Evolutionary conservation across 176 grass and related monocot species (phyloP).

Genomic region (Carex scoparia): DNA sequence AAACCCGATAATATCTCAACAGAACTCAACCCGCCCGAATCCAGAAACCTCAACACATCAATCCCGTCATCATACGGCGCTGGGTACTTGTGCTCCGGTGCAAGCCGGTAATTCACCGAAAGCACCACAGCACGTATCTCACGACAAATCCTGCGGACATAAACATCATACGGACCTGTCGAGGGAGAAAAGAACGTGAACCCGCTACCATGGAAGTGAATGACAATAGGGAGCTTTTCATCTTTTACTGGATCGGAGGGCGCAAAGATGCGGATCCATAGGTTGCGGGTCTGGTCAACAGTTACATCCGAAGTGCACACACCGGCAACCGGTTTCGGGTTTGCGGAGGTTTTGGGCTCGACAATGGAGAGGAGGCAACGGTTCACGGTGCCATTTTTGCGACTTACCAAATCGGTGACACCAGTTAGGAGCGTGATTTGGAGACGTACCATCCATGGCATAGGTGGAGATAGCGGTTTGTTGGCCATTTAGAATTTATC

Average conservation of each 20-base stretch:
- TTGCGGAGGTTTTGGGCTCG: slow-evolving; percentile 22
- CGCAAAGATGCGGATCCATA: slow-evolving; percentile 48
- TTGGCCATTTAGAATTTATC: neutral
- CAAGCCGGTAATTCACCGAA: slow-evolving; percentile 61
- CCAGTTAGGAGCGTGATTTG: slow-evolving; percentile 1
- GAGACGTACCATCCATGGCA: slow-evolving; percentile 40
- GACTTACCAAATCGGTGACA: slow-evolving; percentile 24
- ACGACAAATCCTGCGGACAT: slow-evolving; percentile 43
- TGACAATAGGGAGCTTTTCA: slow-evolving; percentile 28
- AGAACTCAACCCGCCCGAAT: neutral
- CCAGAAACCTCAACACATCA: slow-evolving; percentile 42
- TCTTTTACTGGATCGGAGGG: neutral
- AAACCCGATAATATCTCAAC: slow-evolving; percentile 5
- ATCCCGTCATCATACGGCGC: slow-evolving; percentile 56
- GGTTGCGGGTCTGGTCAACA: slow-evolving; percentile 25
- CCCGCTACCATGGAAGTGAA: slow-evolving; percentile 67
- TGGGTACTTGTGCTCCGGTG: slow-evolving; percentile 53
- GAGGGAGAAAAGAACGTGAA: slow-evolving; percentile 47
- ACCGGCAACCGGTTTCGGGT: slow-evolving; percentile 29
- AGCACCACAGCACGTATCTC: slow-evolving; percentile 33
- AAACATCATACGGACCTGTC: slow-evolving; percentile 26
- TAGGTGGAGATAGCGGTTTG: slow-evolving; percentile 10
- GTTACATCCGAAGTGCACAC: slow-evolving; percentile 41
- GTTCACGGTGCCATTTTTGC: slow-evolving; percentile 49
- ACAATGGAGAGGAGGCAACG: slow-evolving; percentile 37